Percentiles rank a stretch among this genome's conserved stretches.
These are phyloP conservation scores for Candida albicans DNA, from an alignment of 1,139 yeast genomes.

Conservation along the genomic window DNA sequence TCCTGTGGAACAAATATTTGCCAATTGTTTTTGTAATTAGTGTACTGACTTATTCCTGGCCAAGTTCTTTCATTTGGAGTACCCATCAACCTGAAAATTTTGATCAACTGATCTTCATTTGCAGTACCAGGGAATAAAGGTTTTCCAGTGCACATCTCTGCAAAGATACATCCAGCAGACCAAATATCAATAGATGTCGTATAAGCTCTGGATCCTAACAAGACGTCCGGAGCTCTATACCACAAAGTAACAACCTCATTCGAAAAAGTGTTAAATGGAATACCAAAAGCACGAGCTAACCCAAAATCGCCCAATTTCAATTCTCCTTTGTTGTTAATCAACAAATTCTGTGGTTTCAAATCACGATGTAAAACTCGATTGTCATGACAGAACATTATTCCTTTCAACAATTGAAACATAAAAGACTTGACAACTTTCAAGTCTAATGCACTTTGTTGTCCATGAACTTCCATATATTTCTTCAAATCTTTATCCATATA, in stretches of 20 bases:
- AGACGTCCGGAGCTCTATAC: conserved; percentile 98
- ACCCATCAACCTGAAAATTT: conserved; percentile 91
- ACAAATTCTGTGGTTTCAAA: conserved; percentile 89
- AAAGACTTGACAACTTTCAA: conserved; percentile 80
- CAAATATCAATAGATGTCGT: conserved; percentile 97
- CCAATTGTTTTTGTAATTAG: conserved; percentile 82
- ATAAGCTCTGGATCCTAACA: conserved; percentile 91
- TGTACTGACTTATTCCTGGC: conserved; percentile 88
- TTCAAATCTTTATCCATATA: conserved; percentile 92
- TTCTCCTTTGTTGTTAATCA: conserved; percentile 86
- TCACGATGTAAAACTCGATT: conserved; percentile 94
- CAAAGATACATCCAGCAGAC: conserved; percentile 98
- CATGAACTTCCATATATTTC: conserved; percentile 88
- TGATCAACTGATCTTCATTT: conserved; percentile 88
- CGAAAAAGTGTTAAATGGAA: conserved; percentile 95
- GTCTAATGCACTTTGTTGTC: conserved; percentile 80
- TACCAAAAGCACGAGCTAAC: conserved; percentile 95
- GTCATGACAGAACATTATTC: conserved; percentile 93
- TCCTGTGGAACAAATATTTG: conserved; percentile 82
- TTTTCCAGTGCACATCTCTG: conserved; percentile 98
- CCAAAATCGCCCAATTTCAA: conserved; percentile 97
- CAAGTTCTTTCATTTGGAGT: conserved; percentile 94
- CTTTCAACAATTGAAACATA: conserved; percentile 89
- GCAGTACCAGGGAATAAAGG: conserved; percentile 96
- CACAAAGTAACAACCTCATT: conserved; percentile 97